A percentile compares a stretch with the other conserved stretches of the same genome.
Evolutionary conservation across 768 basidiomycete genomes (phyloP).

Genomic region (Phlebiopsis flavidoalba): DNA sequence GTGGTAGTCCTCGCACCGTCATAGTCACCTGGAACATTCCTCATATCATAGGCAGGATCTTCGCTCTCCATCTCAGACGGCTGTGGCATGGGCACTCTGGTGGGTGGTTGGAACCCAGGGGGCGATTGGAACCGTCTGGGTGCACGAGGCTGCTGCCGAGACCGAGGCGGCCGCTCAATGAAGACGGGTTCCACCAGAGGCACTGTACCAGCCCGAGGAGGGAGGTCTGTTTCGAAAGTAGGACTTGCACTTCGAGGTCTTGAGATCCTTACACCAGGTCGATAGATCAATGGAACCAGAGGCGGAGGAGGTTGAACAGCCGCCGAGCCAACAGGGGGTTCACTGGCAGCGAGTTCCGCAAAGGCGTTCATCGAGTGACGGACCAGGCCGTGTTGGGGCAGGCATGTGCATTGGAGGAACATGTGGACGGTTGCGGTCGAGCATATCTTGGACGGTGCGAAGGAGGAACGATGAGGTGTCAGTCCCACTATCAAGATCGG

Average conservation of each 20-base stretch:
- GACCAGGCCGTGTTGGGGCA: slow-evolving; percentile 36
- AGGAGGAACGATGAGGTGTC: slow-evolving; percentile 20
- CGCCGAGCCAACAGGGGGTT: slow-evolving; percentile 30
- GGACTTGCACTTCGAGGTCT: slow-evolving; percentile 41
- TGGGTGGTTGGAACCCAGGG: background rate
- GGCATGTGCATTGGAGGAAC: slow-evolving; percentile 39
- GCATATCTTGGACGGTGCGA: slow-evolving; percentile 17
- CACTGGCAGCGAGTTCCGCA: slow-evolving; percentile 53
- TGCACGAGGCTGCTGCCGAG: background rate
- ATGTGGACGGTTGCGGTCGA: slow-evolving; percentile 24
- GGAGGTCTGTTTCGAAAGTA: slow-evolving; percentile 22
- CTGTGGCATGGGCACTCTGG: background rate
- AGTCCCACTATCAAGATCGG: slow-evolving; percentile 23
- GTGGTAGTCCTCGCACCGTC: background rate
- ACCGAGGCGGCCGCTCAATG: background rate
- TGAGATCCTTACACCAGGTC: slow-evolving; percentile 35
- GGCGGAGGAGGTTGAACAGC: slow-evolving; percentile 45
- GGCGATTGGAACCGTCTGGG: background rate
- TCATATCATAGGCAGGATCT: background rate
- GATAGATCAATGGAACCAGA: slow-evolving; percentile 50
- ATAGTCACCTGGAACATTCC: background rate
- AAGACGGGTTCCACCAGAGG: slow-evolving; percentile 16
- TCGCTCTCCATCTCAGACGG: background rate
- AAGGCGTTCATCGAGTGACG: slow-evolving; percentile 55
- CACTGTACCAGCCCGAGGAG: slow-evolving; percentile 24